Base-by-base conservation (phyloP, 495 filamentous ascomycete species). In the Penicillium simplicissimum region DNA sequence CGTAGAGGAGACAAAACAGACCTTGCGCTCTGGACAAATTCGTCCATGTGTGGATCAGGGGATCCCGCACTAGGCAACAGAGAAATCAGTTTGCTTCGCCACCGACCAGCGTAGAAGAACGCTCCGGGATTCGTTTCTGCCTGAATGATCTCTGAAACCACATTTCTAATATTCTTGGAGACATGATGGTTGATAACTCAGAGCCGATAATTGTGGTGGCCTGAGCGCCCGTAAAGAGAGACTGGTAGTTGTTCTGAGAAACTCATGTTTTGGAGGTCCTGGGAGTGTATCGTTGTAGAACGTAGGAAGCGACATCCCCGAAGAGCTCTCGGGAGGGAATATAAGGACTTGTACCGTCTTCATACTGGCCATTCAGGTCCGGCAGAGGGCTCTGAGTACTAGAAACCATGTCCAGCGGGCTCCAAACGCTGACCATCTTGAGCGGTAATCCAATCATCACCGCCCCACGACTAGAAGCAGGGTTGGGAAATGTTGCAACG, bases 391-490 rank as follows among this genome's bases (percentile, higher is more conserved):
- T 19, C 17, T 4, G 5, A 13, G 38, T 2, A 43, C 17, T 36
- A 31, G 45, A 15, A 11, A 13, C 17, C 38, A 33, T 25, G 1
- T 33, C 43, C 19, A 34, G 17, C 19, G 62, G 57, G 11, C 38
- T 48, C 62, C 62, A 65, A 34, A 54, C 54, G 6, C 31, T 17
- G 21, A 61, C 9, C 15, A 65, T 65, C 37, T 34, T 31, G 1
- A 60, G 38, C 8, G 62, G 62, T 33, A 65, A 48, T n/a, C 28
- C 40, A 11, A 65, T 23, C 52, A 65, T 65, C 13, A 61, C 53
- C 15, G 47, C 57, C n/a, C 58, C 62, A 23, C 62, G 62, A 13
- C 47, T 43, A 23, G 62, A 57, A n/a, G 40, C 21, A 10, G 62
- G 62, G 1, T 48, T n/a, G 7, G 62, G 62, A 17, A 57, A 48